Evolutionary conservation across 2,329 filamentous ascomycete genomes (phyloP).

Genomic region (Scleromitrula shiraiana): DNA sequence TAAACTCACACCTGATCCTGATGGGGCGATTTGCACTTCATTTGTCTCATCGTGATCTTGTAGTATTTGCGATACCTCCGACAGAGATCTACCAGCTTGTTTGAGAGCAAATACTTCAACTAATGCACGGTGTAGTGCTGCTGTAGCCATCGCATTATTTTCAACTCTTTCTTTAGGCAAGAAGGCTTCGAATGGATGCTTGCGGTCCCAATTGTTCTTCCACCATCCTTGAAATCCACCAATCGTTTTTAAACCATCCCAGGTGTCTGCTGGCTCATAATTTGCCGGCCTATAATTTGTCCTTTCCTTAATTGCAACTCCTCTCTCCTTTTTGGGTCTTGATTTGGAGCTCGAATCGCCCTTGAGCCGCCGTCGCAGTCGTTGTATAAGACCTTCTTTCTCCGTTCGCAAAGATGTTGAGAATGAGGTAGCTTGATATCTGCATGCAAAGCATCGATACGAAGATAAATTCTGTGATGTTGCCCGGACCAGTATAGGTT

Average conservation of each 20-base stretch:
- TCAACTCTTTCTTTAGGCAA: conserved; percentile 30
- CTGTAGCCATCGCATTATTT: conserved; percentile 31
- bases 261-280: conserved; percentile 40
- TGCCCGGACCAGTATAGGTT: conserved; percentile 16
- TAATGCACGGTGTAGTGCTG: conserved; percentile 45
- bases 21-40: conserved; percentile 23
- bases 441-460: conserved; percentile 25
- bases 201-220: conserved; percentile 31
- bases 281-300: too few species aligned
- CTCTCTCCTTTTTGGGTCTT: conserved; percentile 40
- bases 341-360: conserved; percentile 41
- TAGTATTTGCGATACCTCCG: conserved; percentile 14
- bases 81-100: conserved; percentile 32
- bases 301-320: too few species aligned
- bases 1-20: conserved; percentile 17
- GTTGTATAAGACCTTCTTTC: conserved; percentile 34
- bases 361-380: conserved; percentile 40
- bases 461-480: conserved; percentile 10
- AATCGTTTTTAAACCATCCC: conserved; percentile 45
- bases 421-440: conserved; percentile 22
- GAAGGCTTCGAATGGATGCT: conserved; percentile 36
- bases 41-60: conserved; percentile 17
- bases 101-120: conserved; percentile 47
- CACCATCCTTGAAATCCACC: conserved; percentile 40
- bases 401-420: conserved; percentile 22